A percentile compares a stretch with the other conserved stretches of the same genome.
Conservation (phyloP, 306 rosid species). For the Prunus fruticosa region DNA sequence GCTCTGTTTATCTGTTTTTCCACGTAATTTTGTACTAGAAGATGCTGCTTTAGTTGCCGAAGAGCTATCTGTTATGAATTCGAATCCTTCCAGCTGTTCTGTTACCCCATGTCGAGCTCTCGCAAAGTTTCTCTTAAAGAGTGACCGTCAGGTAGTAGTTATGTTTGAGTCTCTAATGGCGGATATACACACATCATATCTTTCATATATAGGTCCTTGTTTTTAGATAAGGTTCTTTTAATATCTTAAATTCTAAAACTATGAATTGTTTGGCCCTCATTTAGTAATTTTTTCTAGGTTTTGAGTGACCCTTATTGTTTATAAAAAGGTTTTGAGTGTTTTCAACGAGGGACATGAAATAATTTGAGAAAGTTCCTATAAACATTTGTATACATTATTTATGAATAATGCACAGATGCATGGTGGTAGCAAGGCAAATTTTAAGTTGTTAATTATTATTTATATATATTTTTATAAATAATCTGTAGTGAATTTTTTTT, state of each 20-base stretch:
- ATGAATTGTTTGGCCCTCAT: background rate
- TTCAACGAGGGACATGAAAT: background rate
- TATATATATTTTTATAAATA: too few relatives aligned
- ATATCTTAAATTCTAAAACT: background rate
- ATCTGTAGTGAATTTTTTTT: too few relatives aligned
- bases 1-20: slow-evolving; percentile 75
- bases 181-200: background rate
- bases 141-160: slow-evolving; percentile 76
- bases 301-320: background rate
- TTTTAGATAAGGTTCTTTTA: background rate
- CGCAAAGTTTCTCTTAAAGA: slow-evolving; percentile 78
- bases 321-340: background rate
- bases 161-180: background rate
- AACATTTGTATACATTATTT: background rate
- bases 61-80: slow-evolving; percentile 61
- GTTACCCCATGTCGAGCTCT: slow-evolving; percentile 81
- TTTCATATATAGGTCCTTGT: background rate
- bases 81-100: slow-evolving; percentile 45
- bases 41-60: slow-evolving; percentile 84
- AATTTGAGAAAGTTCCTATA: background rate
- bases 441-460: too few relatives aligned
- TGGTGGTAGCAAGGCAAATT: background rate
- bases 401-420: background rate
- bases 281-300: background rate
- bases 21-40: slow-evolving; percentile 74